Conservation (phyloP, 2,329 filamentous ascomycete genomes). For the Beauveria brongniartii region DNA sequence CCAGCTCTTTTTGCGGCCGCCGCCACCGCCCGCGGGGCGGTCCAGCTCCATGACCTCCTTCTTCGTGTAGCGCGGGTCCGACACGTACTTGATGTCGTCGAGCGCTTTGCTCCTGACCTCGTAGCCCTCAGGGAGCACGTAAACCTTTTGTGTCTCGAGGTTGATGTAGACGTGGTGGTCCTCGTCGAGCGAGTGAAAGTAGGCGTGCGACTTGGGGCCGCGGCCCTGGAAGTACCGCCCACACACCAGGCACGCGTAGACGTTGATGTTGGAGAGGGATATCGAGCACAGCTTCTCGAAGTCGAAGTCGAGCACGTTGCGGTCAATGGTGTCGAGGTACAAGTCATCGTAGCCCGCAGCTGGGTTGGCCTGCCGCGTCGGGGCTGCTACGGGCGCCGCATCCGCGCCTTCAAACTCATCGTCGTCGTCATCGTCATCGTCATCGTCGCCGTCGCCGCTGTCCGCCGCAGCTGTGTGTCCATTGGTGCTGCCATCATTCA, state of each 20-base stretch:
- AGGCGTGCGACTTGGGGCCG: slow-evolving; percentile 89
- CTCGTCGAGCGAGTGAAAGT: slow-evolving; percentile 93
- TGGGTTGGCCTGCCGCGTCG: slow-evolving; percentile 65
- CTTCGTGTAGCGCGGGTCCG: slow-evolving; percentile 78
- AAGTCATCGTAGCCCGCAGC: slow-evolving; percentile 88
- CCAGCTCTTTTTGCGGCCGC: slow-evolving; percentile 41
- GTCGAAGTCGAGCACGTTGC: slow-evolving; percentile 89
- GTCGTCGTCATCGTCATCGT: slow-evolving; percentile 24
- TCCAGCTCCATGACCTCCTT: slow-evolving; percentile 76
- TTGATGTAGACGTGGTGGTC: slow-evolving; percentile 98
- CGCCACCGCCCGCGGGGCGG: slow-evolving; percentile 40
- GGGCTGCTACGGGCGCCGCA: slow-evolving; percentile 30
- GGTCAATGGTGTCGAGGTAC: slow-evolving; percentile 95
- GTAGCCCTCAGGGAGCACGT: slow-evolving; percentile 90
- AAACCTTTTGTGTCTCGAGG: slow-evolving; percentile 86
- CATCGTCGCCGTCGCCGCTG: slow-evolving; percentile 23
- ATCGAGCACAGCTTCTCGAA: slow-evolving; percentile 98
- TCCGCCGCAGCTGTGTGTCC: slow-evolving; percentile 17
- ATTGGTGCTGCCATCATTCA: slow-evolving; percentile 23
- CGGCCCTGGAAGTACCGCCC: slow-evolving; percentile 97
- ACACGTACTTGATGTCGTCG: slow-evolving; percentile 97
- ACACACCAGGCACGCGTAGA: slow-evolving; percentile 94
- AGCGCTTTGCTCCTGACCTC: slow-evolving; percentile 91
- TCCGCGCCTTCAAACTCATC: slow-evolving; percentile 34
- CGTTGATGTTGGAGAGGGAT: slow-evolving; percentile 94